Base-by-base conservation (phyloP, 2,329 filamentous ascomycete species). In the Paecilomyces variotii region DNA sequence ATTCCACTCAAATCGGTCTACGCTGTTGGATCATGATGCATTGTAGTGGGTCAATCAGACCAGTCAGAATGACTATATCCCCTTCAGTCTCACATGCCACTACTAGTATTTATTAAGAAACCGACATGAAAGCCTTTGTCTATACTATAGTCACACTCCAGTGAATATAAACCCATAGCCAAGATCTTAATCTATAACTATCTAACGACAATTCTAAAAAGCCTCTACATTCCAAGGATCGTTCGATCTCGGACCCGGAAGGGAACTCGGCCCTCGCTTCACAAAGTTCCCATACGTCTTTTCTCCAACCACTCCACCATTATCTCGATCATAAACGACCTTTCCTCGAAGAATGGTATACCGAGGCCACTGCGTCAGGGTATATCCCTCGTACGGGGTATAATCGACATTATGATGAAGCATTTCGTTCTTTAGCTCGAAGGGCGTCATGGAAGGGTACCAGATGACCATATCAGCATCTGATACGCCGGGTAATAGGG, bases 391-490 rank as follows among this genome's bases (percentile, higher is more conserved):
- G 28, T 67, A 74, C 0, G 72, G 72, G 9, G 71, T 74, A 45
- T 74, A 73, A 51, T 74, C 72, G 14, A 72, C 69, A 45, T 68
- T 64, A 54, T 74, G 72, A 30, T 74, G 71, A 51, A 74, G 62
- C 60, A 68, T 67, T 1, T 60, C 62, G 54, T 79, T 75, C 28
- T 64, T 68, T n/a, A 76, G 66, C 1, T 61, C 63, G 34, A 70
- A 70, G 0, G 63, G 61, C 19, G 54, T 25, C 32, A 68, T 64
- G 1, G 49, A 57, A 12, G 71, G 70, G 65, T 78, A 74, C 76
- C 76, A 76, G 45, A 79, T 74, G 12, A 76, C 70, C 10, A 79
- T 58, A 60, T 78, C 77, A 0, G 77, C 76, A 62, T 78, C 77
- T 14, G 58, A 60, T 56, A 72, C 74, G 0, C 74, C 76, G 3